Percentiles rank a stretch among this genome's conserved stretches.
phyloP scores from a whole-genome alignment of 306 rosid genomes.

The Vigna unguiculata region DNA sequence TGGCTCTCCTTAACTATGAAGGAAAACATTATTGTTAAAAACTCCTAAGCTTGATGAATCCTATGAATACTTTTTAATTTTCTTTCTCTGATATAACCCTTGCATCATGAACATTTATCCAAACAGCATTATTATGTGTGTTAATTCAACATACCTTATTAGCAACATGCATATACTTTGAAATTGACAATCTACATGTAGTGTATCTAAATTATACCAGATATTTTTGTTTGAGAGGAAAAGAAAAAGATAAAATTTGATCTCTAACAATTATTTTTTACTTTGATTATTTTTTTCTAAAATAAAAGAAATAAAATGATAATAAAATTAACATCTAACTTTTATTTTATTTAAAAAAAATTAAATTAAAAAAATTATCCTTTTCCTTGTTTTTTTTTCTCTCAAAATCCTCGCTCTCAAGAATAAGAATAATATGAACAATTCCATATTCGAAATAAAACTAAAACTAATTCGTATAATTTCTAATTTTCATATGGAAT shows the following conservation, averaged over 20 bases:
- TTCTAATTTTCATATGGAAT: too few relatives aligned
- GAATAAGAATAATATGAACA: too few relatives aligned
- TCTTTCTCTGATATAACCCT: background rate
- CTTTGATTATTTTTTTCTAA: too few relatives aligned
- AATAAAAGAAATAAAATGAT: too few relatives aligned
- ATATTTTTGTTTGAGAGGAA: background rate
- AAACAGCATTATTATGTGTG: background rate
- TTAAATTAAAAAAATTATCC: too few relatives aligned
- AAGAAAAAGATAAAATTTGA: background rate
- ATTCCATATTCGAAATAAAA: too few relatives aligned
- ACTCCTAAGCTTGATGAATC: background rate
- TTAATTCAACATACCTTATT: background rate
- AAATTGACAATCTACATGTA: background rate
- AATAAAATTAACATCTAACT: too few relatives aligned
- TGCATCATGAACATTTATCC: background rate
- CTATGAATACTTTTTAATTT: background rate
- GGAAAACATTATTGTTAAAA: background rate
- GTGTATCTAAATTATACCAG: background rate
- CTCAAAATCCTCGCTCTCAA: too few relatives aligned
- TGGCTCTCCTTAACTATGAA: background rate
- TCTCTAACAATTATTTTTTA: background rate
- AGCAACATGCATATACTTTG: too few relatives aligned
- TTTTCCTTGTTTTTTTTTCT: too few relatives aligned
- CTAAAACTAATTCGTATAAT: too few relatives aligned
- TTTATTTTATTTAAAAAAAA: too few relatives aligned